Evolutionary conservation across 2,329 filamentous ascomycete genomes (phyloP).

Genomic region (Chrysosporium queenslandicum): DNA sequence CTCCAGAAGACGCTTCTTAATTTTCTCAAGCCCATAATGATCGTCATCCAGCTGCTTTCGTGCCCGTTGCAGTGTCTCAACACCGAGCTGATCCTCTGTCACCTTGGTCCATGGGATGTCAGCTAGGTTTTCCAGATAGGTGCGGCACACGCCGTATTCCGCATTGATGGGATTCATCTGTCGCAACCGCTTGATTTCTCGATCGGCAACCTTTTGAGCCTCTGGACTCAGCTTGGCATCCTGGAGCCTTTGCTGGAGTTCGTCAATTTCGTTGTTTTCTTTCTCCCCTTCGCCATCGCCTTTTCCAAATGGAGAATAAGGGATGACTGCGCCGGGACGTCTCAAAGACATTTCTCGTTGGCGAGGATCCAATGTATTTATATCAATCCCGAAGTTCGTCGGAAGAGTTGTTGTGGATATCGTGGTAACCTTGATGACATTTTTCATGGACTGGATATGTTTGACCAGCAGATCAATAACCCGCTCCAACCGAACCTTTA

Average conservation of each 20-base stretch:
- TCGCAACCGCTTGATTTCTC: conserved; percentile 75
- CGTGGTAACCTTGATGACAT: conserved; percentile 74
- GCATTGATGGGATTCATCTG: conserved; percentile 97
- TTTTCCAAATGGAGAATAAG: conserved; percentile 27
- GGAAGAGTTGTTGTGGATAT: conserved; percentile 57
- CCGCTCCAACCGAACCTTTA: conserved; percentile 66
- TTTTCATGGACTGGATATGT: conserved; percentile 75
- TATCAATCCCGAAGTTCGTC: conserved; percentile 49
- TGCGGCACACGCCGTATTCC: conserved; percentile 86
- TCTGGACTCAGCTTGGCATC: conserved; percentile 72
- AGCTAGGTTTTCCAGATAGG: conserved; percentile 84
- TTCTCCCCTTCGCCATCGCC: conserved; percentile 55
- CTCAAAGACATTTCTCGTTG: conserved; percentile 39
- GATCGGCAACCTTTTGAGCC: conserved; percentile 78
- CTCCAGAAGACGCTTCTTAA: conserved; percentile 91
- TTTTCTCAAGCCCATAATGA: conserved; percentile 91
- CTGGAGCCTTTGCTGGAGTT: conserved; percentile 78
- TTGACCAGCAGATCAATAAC: conserved; percentile 75
- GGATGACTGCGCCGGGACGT: conserved; percentile 21
- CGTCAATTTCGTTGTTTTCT: conserved; percentile 80
- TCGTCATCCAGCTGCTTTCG: conserved; percentile 89
- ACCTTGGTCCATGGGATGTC: conserved; percentile 86
- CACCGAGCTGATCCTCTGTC: conserved; percentile 77
- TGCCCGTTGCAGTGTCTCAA: conserved; percentile 66
- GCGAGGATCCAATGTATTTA: conserved; percentile 41